These are phyloP conservation scores for Plenodomus tracheiphilus DNA, from an alignment of 2,329 filamentous ascomycete genomes.

Conservation along the genomic window DNA sequence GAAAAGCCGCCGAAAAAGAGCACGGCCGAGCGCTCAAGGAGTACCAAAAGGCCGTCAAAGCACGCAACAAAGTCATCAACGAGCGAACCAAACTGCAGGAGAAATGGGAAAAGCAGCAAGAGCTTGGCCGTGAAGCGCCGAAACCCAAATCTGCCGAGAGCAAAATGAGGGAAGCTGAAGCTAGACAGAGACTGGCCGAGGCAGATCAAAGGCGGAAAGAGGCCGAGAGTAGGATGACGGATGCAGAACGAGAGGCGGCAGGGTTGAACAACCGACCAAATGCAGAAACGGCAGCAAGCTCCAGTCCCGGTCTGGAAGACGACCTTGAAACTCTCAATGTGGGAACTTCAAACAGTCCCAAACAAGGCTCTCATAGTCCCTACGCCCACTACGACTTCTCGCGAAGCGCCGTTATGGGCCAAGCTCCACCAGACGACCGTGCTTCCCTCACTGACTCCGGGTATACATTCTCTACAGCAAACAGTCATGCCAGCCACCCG, in stretches of 20 bases:
- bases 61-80: constrained; percentile 65
- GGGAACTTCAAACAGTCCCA: constrained; percentile 5
- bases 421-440: constrained; percentile 28
- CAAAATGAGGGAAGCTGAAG: constrained; percentile 11
- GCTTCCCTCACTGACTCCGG: constrained; percentile 18
- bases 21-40: constrained; percentile 64
- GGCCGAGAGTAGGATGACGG: background rate
- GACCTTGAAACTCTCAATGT: constrained; percentile 28
- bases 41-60: constrained; percentile 69
- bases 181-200: constrained; percentile 8
- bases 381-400: constrained; percentile 38
- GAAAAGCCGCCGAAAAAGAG: constrained; percentile 71
- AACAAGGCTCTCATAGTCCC: constrained; percentile 11
- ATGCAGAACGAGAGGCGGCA: background rate
- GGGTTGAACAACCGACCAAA: background rate
- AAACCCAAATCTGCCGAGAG: constrained; percentile 8
- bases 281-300: background rate
- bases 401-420: constrained; percentile 32
- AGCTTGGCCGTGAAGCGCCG: constrained; percentile 28
- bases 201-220: constrained; percentile 10
- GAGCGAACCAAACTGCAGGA: constrained; percentile 64
- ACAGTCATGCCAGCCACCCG: constrained; percentile 12
- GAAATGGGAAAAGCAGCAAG: constrained; percentile 44
- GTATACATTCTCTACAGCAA: constrained; percentile 25
- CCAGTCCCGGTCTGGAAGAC: constrained; percentile 17